Evolutionary conservation across 2,329 filamentous ascomycete species (phyloP), one percentile per base, ranked within the genome.

Genomic region (Hymenoscyphus fructigenus): DNA sequence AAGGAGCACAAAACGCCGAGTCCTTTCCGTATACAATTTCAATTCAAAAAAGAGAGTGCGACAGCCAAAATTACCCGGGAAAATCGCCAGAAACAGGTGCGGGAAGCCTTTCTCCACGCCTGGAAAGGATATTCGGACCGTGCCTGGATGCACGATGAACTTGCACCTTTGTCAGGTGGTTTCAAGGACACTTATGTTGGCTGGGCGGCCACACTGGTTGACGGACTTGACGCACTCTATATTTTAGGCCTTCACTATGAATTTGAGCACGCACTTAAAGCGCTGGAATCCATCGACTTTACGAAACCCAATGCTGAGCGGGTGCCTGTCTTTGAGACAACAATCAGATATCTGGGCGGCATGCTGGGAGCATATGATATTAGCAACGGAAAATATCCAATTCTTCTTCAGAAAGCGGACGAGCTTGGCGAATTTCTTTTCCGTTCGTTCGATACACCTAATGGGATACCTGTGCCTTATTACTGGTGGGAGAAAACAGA

Each of bases 131-230:
- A 97, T 79, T 89, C 85, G 73, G 81, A 86, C 66, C 83, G 88
- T 71, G 93, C 93, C 10, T 94, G 91, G 86, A 86, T 88, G 68
- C 90, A 94, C 70, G 94, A 98, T 75, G 93, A 97, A 78, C 79
- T 97, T 14, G 83, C 79, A 60, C 94, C 94, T 3, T 79, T 93
- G 15, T 85, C 85, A 28, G 88, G 87, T 63, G 79, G 78, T 9
- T 85, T 80, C 67, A 85, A 85, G 28, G 90, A 97, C 73, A 91
- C 91, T 0, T 97, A 97, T 77, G 93, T 91, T 74, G 91, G 90
- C 53, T 96, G 92, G 92, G 91, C 90, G 26, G 92, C 92, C 10
- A 95, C 92, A 0, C 75, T 96, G 65, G 90, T 96, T 5, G 92
- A 96, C 78, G 82, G 86, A 0, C 79, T 93, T 61, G 92, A 96